Evolutionary conservation across 495 filamentous ascomycete genomes (phyloP), one percentile per base, ranked within the genome.

Genomic region (Xanthoparmelia taractica): DNA sequence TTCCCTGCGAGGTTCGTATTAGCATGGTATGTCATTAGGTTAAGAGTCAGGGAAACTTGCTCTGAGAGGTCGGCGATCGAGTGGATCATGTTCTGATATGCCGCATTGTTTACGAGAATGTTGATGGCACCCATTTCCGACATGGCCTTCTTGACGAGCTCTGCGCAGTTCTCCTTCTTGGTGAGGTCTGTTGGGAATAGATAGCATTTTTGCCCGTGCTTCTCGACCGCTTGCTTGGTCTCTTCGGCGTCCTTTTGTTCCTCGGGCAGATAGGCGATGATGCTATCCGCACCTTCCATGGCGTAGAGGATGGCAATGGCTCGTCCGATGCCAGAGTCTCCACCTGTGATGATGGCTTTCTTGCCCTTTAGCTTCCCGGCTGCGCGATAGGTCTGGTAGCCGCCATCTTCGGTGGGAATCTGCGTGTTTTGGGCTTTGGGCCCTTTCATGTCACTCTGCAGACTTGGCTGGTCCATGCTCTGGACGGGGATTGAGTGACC

Each of bases 91-190:
- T 87, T 87, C 74, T 92, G 89, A 61, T 80, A 87, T 5, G 85
- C 88, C 31, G 87, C 87, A 68, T 96, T 94, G 73, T 94, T 90
- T 60, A 92, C 86, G 25, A 94, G 72, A 38, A 92, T 88, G 70
- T 93, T 84, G 61, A 95, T 84, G 0, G 79, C 78, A 12, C 87
- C 84, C 73, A 94, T 77, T n/a, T 73, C 70, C 67, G 82, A 65
- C 27, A 90, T 60, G 1, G 89, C 85, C 62, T 80, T 77, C 5
- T 90, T 83, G 18, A 92, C 79, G 8, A 89, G 79, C 67, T 82
- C 83, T 70, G 84, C 81, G 76, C 89, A 94, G 64, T 89, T 87
- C 27, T 82, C 79, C 54, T 73, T 79, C 38, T 77, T 78, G 38
- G 75, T 83, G 43, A 95, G 59, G 69, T 95, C 89, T 0, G 79